phyloP scores from a whole-genome alignment of 129 eudicot species.

The Ambrosia artemisiifolia region DNA sequence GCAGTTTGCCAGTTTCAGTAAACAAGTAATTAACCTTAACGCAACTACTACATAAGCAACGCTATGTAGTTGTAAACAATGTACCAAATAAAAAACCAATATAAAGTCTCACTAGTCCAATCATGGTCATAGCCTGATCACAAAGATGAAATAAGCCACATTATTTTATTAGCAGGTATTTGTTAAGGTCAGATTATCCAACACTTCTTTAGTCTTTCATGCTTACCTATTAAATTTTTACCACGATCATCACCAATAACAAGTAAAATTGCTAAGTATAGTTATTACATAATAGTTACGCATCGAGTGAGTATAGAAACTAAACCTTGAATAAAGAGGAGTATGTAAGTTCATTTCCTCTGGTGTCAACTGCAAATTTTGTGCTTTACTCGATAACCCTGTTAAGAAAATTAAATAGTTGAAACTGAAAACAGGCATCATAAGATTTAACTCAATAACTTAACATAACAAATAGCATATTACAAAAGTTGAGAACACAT shows the following conservation, averaged over 20 bases:
- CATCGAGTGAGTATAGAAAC: slow-evolving; percentile 4
- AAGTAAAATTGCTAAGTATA: slow-evolving; percentile 1
- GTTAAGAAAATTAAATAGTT: slow-evolving; percentile 2
- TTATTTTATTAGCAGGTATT: neutral
- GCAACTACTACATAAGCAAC: neutral
- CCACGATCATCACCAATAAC: neutral
- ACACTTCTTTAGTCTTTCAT: neutral
- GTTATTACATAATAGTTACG: neutral
- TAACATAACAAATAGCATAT: neutral
- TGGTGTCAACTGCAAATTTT: slow-evolving; percentile 37
- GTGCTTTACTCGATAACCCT: slow-evolving; percentile 57
- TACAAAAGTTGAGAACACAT: neutral
- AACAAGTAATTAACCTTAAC: neutral
- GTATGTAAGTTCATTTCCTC: slow-evolving; percentile 39
- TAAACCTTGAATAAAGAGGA: slow-evolving; percentile 43
- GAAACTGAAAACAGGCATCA: neutral
- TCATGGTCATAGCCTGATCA: neutral
- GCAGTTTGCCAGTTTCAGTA: neutral
- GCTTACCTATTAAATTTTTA: neutral
- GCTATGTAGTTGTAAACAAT: neutral
- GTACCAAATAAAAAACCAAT: neutral
- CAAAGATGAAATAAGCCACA: neutral
- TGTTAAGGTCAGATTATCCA: neutral
- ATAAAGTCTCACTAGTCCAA: neutral
- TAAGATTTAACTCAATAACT: neutral